phyloP scores from a whole-genome alignment of 2,329 filamentous ascomycete genomes.

The Penicillium sp. region DNA sequence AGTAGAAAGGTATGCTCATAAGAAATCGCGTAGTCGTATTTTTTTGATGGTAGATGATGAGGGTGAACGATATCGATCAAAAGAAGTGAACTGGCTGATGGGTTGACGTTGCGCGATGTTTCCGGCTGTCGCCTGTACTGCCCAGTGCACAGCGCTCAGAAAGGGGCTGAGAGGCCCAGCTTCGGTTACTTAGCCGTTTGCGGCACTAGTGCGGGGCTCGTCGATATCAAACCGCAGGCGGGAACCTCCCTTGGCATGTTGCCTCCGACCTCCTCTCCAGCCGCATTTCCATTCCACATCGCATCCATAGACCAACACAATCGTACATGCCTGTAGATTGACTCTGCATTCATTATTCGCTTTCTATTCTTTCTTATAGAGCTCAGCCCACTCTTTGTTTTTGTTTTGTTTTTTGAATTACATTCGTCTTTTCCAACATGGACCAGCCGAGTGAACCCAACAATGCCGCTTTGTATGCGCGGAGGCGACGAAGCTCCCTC shows the following conservation, averaged over 20 bases:
- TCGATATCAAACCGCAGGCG: constrained; percentile 46
- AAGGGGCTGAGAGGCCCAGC: constrained; percentile 42
- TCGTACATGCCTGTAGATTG: constrained; percentile 7
- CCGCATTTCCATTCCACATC: constrained; percentile 6
- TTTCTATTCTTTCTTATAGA: constrained; percentile 12
- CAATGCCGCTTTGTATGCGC: constrained; percentile 50
- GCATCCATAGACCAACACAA: constrained; percentile 2
- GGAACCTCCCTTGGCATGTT: constrained; percentile 24
- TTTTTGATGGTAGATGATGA: constrained; percentile 60
- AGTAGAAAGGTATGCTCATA: constrained; percentile 65
- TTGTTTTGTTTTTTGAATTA: constrained; percentile 4
- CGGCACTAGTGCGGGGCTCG: constrained; percentile 48
- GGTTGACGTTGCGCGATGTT: constrained; percentile 52
- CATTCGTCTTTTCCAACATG: constrained; percentile 30
- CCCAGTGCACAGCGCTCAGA: constrained; percentile 33
- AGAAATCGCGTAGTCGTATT: constrained; percentile 57
- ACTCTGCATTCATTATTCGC: constrained; percentile 7
- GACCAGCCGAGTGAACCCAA: constrained; percentile 44
- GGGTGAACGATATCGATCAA: constrained; percentile 50
- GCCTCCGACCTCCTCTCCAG: constrained; percentile 8
- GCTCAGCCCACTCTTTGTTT: background rate
- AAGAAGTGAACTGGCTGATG: constrained; percentile 43
- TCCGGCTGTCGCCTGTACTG: constrained; percentile 47
- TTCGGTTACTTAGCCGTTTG: constrained; percentile 45
- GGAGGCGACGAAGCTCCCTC: constrained; percentile 48